Evolutionary conservation across 345 rosid genomes (phyloP).

Genomic region (Populus alba): DNA sequence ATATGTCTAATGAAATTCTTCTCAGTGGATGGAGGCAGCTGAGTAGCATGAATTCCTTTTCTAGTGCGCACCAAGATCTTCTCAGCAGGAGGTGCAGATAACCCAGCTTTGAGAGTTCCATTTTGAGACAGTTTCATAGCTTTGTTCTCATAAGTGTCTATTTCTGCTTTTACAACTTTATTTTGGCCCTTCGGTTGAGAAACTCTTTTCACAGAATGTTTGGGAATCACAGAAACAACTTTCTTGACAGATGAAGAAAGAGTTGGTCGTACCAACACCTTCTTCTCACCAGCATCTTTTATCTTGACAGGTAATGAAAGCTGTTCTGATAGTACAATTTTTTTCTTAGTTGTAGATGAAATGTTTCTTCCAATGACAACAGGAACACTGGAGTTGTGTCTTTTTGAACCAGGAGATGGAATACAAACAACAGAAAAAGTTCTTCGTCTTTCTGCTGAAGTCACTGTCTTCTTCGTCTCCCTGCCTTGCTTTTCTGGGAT

Average conservation of each 20-base stretch:
- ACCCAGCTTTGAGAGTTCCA: background rate
- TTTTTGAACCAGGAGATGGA: conserved; percentile 17
- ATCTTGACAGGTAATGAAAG: conserved; percentile 12
- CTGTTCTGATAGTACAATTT: conserved; percentile 13
- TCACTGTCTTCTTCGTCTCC: conserved; percentile 14
- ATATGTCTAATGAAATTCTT: conserved; percentile 16
- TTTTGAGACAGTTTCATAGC: conserved; percentile 1
- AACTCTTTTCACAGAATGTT: conserved; percentile 3
- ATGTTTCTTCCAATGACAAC: conserved; percentile 11
- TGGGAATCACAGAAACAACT: conserved; percentile 5
- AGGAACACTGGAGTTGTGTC: conserved; percentile 17
- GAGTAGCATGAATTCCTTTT: conserved; percentile 18
- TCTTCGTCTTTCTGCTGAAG: conserved; percentile 24
- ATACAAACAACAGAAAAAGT: conserved; percentile 4
- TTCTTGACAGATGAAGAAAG: conserved; percentile 9
- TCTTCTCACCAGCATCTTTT: conserved; percentile 17
- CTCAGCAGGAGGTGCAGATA: conserved; percentile 7
- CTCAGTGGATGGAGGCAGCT: conserved; percentile 10
- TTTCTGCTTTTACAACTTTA: conserved; percentile 13
- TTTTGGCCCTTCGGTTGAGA: conserved; percentile 2
- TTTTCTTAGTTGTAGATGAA: conserved; percentile 17
- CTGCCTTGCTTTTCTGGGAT: conserved; percentile 8
- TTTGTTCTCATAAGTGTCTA: background rate
- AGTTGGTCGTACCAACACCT: conserved; percentile 2
- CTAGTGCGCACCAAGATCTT: conserved; percentile 24